phyloP scores from a whole-genome alignment of 306 rosid species.

The Dryas alaskensis region DNA sequence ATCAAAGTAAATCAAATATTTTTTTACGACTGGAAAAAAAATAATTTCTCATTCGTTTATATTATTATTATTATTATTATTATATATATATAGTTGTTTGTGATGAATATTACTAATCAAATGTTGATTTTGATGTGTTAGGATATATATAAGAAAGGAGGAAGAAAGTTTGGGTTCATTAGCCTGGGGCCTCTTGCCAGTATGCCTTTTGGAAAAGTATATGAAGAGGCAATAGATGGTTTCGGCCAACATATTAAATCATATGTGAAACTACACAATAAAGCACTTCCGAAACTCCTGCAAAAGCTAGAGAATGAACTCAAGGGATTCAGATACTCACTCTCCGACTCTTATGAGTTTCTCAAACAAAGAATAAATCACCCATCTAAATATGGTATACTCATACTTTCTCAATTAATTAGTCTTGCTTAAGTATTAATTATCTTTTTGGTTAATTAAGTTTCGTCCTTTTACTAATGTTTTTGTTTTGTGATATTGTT shows the following conservation, averaged over 20 bases:
- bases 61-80: too few relatives aligned
- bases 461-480: not conserved
- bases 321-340: slow-evolving; percentile 29
- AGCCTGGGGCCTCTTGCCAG: slow-evolving; percentile 22
- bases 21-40: too few relatives aligned
- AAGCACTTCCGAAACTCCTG: slow-evolving; percentile 19
- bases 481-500: not conserved
- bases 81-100: not conserved
- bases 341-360: not conserved
- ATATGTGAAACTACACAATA: slow-evolving; percentile 9
- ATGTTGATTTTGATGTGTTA: not conserved
- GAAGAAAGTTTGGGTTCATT: slow-evolving; percentile 33
- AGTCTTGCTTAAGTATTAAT: too few relatives aligned
- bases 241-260: not conserved
- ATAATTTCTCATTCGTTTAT: not conserved
- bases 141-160: slow-evolving; percentile 32
- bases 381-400: slow-evolving; percentile 29
- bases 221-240: not conserved
- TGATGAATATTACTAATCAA: not conserved
- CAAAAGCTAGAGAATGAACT: slow-evolving; percentile 11
- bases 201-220: slow-evolving; percentile 7
- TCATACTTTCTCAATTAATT: too few relatives aligned
- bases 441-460: too few relatives aligned
- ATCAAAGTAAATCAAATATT: slow-evolving; percentile 24
- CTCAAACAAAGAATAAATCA: slow-evolving; percentile 8